phyloP scores from a whole-genome alignment of 495 filamentous ascomycete species.

The Achaetomiella virescens region DNA sequence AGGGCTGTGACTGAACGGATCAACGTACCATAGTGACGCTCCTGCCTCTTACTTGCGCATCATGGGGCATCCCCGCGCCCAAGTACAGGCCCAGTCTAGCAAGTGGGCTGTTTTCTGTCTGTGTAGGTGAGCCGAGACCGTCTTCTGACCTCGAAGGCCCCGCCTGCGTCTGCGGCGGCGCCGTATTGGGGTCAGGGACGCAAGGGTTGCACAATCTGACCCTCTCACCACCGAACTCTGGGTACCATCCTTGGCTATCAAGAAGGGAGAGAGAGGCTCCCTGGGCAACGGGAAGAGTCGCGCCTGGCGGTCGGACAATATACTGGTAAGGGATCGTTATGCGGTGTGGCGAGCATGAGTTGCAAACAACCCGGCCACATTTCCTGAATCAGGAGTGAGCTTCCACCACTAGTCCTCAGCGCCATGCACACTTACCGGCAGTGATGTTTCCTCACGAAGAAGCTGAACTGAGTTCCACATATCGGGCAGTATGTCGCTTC shows the following conservation, averaged over 20 bases:
- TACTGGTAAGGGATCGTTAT: constrained; percentile 92
- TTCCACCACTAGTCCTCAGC: neutral
- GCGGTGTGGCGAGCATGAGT: constrained; percentile 83
- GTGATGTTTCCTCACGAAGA: constrained; percentile 88
- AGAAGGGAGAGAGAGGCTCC: constrained; percentile 31
- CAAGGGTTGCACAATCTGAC: constrained; percentile 93
- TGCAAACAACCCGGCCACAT: constrained; percentile 91
- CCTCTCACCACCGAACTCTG: constrained; percentile 57
- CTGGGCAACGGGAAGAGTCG: constrained; percentile 36
- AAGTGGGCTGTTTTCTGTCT: neutral
- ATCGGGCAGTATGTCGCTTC: constrained; percentile 78
- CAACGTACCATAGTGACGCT: constrained; percentile 42
- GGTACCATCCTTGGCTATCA: constrained; percentile 42
- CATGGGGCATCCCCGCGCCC: constrained; percentile 13
- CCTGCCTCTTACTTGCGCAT: constrained; percentile 33
- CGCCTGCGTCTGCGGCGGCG: constrained; percentile 44
- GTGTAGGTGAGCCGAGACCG: constrained; percentile 1
- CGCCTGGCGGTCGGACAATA: constrained; percentile 75
- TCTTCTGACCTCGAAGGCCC: constrained; percentile 29
- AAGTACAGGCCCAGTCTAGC: constrained; percentile 24
- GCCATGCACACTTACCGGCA: constrained; percentile 53
- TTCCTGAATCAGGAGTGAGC: constrained; percentile 50
- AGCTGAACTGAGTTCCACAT: constrained; percentile 67
- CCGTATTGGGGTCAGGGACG: constrained; percentile 82
- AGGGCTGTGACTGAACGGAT: too few relatives aligned